These are phyloP conservation scores for Vanrija sp. DNA, from an alignment of 1,284 basidiomycete genomes.

Conservation along the genomic window DNA sequence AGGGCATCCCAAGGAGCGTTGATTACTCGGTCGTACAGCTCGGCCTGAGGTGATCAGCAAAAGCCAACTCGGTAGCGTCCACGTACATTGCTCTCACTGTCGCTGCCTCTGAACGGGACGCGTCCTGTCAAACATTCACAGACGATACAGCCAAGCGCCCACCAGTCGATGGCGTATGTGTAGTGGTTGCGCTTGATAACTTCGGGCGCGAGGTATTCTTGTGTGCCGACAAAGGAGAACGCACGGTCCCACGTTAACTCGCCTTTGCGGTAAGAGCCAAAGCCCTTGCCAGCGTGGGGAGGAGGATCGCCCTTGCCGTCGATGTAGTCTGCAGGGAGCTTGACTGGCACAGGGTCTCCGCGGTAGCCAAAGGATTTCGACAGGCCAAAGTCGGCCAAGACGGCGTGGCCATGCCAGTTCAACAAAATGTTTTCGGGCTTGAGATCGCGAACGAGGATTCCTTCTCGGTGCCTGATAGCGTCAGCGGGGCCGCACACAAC, in stretches of 20 bases:
- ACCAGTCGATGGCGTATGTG: conserved; percentile 95
- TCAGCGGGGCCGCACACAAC: not conserved
- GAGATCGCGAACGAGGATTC: conserved; percentile 52
- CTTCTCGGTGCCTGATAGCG: conserved; percentile 43
- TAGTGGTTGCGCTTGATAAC: conserved; percentile 88
- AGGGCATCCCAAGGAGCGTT: conserved; percentile 38
- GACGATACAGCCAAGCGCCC: conserved; percentile 95
- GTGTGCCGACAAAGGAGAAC: conserved; percentile 56
- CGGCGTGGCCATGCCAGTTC: conserved; percentile 86
- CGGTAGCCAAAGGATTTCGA: conserved; percentile 41
- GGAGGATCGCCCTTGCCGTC: conserved; percentile 20
- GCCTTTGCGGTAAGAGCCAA: conserved; percentile 19
- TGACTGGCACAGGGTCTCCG: conserved; percentile 37
- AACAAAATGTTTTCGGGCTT: conserved; percentile 84
- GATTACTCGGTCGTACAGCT: conserved; percentile 21
- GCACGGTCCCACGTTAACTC: conserved; percentile 23
- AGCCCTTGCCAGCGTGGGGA: conserved; percentile 16
- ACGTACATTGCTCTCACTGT: conserved; percentile 18
- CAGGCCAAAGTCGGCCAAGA: conserved; percentile 88
- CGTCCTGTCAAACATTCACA: conserved; percentile 69
- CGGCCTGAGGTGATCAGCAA: conserved; percentile 5
- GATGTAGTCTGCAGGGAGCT: conserved; percentile 19
- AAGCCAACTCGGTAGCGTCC: not conserved
- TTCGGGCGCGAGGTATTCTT: conserved; percentile 87
- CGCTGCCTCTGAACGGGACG: conserved; percentile 28